Conservation (phyloP, 163 green algal genomes). For the Prototheca wickerhamii region DNA sequence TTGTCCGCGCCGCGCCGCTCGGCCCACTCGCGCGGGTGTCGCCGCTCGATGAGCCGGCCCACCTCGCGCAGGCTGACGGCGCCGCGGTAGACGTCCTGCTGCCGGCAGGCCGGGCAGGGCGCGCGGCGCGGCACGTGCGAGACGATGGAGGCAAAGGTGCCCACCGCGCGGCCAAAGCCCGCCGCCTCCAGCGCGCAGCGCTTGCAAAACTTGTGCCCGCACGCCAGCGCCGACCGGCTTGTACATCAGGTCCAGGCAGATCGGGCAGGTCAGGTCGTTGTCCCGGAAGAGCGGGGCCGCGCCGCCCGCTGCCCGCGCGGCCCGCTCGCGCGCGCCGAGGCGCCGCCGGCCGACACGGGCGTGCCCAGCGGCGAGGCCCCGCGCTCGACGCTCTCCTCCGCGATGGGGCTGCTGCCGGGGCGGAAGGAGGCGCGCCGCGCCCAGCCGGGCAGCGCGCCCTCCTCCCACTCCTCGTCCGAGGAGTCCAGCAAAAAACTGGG, state of each 20-base stretch:
- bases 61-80: constrained; percentile 20
- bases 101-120: constrained; percentile 23
- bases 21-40: constrained; percentile 13
- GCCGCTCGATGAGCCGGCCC: constrained; percentile 7
- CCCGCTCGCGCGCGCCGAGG: neutral
- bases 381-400: neutral
- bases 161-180: constrained; percentile 14
- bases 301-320: too few relatives aligned
- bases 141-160: constrained; percentile 19
- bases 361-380: neutral
- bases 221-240: constrained; percentile 23
- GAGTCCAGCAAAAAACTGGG: constrained; percentile 17
- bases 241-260: constrained; percentile 34
- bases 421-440: too few relatives aligned
- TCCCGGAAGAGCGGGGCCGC: constrained; percentile 2
- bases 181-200: constrained; percentile 17
- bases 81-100: constrained; percentile 15
- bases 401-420: too few relatives aligned
- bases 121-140: constrained; percentile 9
- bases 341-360: neutral
- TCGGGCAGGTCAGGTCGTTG: constrained; percentile 24
- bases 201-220: constrained; percentile 30
- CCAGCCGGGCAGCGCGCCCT: too few relatives aligned
- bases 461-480: neutral
- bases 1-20: constrained; percentile 12